Conservation (phyloP, 164 flowering plant species). For the Vitis rupestris region DNA sequence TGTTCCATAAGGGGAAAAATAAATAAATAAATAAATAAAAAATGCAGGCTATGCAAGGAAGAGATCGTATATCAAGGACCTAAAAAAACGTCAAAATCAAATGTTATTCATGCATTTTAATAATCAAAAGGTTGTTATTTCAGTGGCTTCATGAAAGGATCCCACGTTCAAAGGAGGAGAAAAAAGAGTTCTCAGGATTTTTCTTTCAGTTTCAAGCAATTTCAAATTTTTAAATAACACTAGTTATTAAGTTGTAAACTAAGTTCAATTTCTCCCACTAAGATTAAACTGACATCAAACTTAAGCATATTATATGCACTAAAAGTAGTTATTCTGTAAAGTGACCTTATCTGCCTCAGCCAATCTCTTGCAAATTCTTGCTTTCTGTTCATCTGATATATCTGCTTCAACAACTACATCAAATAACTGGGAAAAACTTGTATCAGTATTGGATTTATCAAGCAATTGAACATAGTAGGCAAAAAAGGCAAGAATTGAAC, state of each 20-base stretch:
- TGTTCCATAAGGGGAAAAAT: too few species aligned
- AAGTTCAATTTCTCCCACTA: too few species aligned
- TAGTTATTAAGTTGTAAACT: background rate
- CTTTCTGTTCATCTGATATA: constrained; percentile 86
- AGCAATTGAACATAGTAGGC: background rate
- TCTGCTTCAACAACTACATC: constrained; percentile 76
- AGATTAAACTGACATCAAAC: background rate
- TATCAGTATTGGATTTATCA: constrained; percentile 12
- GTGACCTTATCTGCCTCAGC: constrained; percentile 88
- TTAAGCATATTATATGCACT: background rate
- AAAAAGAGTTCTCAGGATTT: background rate
- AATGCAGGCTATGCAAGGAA: too few species aligned
- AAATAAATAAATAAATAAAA: too few species aligned
- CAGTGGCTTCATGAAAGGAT: too few species aligned
- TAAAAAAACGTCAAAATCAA: too few species aligned
- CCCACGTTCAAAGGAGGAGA: too few species aligned
- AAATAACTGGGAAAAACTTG: constrained; percentile 52
- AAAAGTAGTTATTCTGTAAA: background rate
- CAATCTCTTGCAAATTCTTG: constrained; percentile 77
- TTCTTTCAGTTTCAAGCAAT: background rate
- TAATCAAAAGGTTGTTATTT: too few species aligned
- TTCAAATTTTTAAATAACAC: background rate
- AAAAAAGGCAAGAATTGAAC: constrained; percentile 25
- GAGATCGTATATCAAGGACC: too few species aligned
- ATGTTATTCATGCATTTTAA: too few species aligned